Evolutionary conservation across 352 stramenopile genomes (phyloP).

Genomic region (Phytophthora cactorum): DNA sequence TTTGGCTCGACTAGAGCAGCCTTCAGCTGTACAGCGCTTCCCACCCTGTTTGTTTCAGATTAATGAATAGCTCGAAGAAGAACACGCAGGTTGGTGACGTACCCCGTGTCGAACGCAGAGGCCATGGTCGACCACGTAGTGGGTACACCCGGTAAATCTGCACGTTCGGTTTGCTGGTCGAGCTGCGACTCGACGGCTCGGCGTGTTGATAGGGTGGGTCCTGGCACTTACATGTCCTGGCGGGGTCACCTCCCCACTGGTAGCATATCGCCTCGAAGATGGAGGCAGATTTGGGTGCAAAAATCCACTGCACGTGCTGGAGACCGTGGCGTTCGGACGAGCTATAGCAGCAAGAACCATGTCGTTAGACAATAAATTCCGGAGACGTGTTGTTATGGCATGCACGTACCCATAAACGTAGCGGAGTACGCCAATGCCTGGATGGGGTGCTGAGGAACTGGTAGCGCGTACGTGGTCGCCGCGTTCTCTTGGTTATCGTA

Average conservation of each 20-base stretch:
- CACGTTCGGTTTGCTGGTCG: conserved; percentile 62
- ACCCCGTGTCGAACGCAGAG: conserved; percentile 72
- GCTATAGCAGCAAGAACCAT: conserved; percentile 6
- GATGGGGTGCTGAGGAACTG: neutral
- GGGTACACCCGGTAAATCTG: conserved; percentile 63
- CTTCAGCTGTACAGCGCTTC: conserved; percentile 61
- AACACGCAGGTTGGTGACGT: conserved; percentile 8
- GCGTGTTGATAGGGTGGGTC: conserved; percentile 16
- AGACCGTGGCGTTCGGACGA: conserved; percentile 13
- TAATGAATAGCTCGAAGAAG: neutral
- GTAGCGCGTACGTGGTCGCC: neutral
- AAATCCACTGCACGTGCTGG: neutral
- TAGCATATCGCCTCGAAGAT: conserved; percentile 1
- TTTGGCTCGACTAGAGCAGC: conserved; percentile 70
- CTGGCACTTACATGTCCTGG: conserved; percentile 12
- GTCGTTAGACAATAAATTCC: neutral
- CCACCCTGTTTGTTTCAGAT: conserved; percentile 43
- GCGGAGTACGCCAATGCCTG: conserved; percentile 16
- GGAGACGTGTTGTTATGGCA: neutral
- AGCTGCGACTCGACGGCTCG: conserved; percentile 4
- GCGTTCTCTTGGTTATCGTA: conserved; percentile 4
- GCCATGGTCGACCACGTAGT: conserved; percentile 75
- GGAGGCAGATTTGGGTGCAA: conserved; percentile 4
- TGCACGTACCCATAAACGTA: conserved; percentile 25
- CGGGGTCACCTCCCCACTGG: conserved; percentile 17